These are phyloP conservation scores for Clavispora vitiphila DNA, from an alignment of 805 yeast species.

Conservation along the genomic window DNA sequence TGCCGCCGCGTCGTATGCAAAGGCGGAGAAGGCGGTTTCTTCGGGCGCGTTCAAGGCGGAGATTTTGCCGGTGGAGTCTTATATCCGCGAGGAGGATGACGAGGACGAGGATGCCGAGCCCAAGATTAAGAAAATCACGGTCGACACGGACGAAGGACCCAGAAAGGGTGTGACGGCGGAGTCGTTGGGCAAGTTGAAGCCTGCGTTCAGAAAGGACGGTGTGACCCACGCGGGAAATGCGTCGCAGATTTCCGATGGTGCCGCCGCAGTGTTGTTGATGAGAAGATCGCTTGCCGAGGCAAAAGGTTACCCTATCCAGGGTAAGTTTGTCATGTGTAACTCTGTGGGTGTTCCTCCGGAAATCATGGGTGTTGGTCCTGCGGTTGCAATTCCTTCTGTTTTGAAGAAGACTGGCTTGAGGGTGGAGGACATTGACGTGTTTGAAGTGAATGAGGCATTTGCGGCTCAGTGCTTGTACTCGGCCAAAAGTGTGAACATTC, in stretches of 20 bases:
- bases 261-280: conserved; percentile 82
- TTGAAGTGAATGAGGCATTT: conserved; percentile 93
- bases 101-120: conserved; percentile 52
- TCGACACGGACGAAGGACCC: conserved; percentile 83
- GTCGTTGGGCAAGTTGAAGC: conserved; percentile 67
- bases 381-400: conserved; percentile 85
- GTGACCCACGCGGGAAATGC: conserved; percentile 94
- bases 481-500: conserved; percentile 60
- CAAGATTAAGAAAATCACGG: conserved; percentile 36
- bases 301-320: conserved; percentile 67
- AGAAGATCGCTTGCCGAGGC: conserved; percentile 80
- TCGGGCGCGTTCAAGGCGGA: conserved; percentile 80
- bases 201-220: conserved; percentile 84
- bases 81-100: conserved; percentile 47
- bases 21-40: conserved; percentile 73
- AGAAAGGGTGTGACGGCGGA: conserved; percentile 79
- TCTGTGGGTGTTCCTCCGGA: conserved; percentile 95
- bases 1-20: conserved; percentile 81
- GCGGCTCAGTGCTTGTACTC: conserved; percentile 91
- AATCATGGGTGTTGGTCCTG: conserved; percentile 98
- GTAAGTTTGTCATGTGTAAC: conserved; percentile 73
- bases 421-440: conserved; percentile 64
- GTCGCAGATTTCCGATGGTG: conserved; percentile 94
- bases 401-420: conserved; percentile 57
- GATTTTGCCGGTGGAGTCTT: conserved; percentile 73